Base-by-base conservation (phyloP, 768 basidiomycete genomes). In the Panellus pusillus region DNA sequence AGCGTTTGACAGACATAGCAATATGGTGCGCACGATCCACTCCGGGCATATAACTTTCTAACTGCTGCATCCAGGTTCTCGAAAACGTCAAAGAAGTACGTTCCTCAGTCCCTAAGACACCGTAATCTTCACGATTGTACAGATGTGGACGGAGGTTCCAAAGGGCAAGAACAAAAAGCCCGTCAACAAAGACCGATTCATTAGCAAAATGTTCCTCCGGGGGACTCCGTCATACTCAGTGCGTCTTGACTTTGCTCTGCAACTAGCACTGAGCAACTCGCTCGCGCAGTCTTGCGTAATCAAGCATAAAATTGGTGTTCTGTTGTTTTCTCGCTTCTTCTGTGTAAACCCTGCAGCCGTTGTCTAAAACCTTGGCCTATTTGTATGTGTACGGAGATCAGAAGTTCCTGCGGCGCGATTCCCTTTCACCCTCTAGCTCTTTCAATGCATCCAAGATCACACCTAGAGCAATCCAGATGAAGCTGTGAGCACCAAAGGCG, bases 71-170 rank as follows among this genome's bases (percentile, higher is more conserved):
- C 0, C 57, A 95, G 93, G 93, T 96, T 15, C 79, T 98, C 55
- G 96, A 98, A 74, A 98, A 98, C 66, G 95, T 97, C 44, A 98
- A 98, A 72, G 95, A 98, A 86, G 94, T 82, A 65, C 58, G 81
- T 61, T 49, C 29, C 15, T 18, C 38, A 1, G 36, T 6, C 27
- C 27, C 5, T 31, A 15, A 19, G 36, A 2, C 4, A 31, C 24
- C 19, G 18, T 28, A 6, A 7, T 18, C 40, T 43, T 57, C 36
- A 55, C 29, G 8, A 14, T 19, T 36, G 5, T 5, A 28, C 57
- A 99, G 93, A 98, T 98, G 96, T 98, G 97, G 97, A 98, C 95
- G 18, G 97, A 99, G 70, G 71, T 87, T 43, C 97, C 97, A 17
- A 98, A 98, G 72, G 94, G 93, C 37, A 98, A 98, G 76, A 93